Base-by-base conservation (phyloP, 179 eudicot species). In the Silene vulgaris region DNA sequence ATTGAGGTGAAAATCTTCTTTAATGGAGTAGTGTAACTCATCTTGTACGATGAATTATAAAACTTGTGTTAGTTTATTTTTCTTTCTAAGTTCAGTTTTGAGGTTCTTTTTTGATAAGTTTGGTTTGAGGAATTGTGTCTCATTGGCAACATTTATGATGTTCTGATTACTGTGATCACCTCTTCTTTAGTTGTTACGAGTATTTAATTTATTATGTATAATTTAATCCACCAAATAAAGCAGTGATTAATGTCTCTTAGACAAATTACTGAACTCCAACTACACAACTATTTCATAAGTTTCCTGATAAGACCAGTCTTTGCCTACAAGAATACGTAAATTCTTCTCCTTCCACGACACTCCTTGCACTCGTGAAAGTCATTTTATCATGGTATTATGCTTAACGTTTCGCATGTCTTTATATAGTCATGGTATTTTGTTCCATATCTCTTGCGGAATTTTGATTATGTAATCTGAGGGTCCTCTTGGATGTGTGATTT, bases 1-100 rank as follows among this genome's bases (percentile, higher is more conserved):
- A 83, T 93, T 71, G 89, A 91, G 97, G 98, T 93, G 65, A 73
- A 14, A 20, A 13, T 70, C 78, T 77, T 30, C 32, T 72, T 73
- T 64, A 14, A 13, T 40, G 32, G 32, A 29, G 32, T 29, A 29
- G 29, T 57, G 28, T 72, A 66, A 65, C 7, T 30, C 71, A 65
- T 65, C 69, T 29, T 65, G 4, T 28, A 11, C 29, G 19, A 30
- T 62, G 29, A 62, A 62, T 21, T 62, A 8, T 62, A 19, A 1
- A 59, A 35, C 63, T 8, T 26, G 29, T 64, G 68, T 64, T 64
- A 8, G 68, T 29, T 64, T 16, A 30, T 65, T 65, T 8, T 21
- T 43, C 69, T 30, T 65, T 65, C 45, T 5, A 65, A 6, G 29
- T 62, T 62, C 17, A 1, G 30, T 61, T 20, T 45, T 6, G 64